phyloP scores from a whole-genome alignment of 2,329 filamentous ascomycete species.

The Colletotrichum camelliae region DNA sequence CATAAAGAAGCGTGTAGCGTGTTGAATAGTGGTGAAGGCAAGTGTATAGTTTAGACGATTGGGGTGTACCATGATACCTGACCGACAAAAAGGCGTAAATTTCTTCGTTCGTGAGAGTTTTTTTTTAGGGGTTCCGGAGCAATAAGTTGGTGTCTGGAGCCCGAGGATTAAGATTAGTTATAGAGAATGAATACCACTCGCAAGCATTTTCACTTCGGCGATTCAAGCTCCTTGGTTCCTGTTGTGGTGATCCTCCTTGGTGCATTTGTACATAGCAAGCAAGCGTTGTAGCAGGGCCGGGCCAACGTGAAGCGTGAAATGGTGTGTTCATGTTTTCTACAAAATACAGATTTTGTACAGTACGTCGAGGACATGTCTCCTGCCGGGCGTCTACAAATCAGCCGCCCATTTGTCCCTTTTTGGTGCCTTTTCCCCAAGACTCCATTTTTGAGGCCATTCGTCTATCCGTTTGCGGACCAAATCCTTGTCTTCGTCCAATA shows the following conservation, averaged over 20 bases:
- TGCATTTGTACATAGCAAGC: neutral
- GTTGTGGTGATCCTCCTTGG: neutral
- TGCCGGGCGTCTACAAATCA: neutral
- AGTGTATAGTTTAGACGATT: constrained; percentile 20
- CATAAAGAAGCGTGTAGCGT: neutral
- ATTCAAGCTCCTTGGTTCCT: neutral
- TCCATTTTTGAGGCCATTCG: neutral
- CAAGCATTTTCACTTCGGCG: neutral
- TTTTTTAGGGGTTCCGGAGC: constrained; percentile 7
- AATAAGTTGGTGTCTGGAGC: constrained; percentile 10
- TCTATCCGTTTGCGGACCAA: neutral
- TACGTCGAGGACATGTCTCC: constrained; percentile 3
- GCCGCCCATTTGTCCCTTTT: neutral
- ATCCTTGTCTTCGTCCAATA: neutral
- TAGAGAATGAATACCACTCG: constrained; percentile 21
- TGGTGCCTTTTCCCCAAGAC: neutral
- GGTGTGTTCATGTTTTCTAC: constrained; percentile 17
- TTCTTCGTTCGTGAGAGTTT: constrained; percentile 14
- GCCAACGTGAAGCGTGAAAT: neutral
- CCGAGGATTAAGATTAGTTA: constrained; percentile 5
- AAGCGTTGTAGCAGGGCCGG: neutral
- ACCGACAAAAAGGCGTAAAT: constrained; percentile 21
- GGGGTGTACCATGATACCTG: constrained; percentile 23
- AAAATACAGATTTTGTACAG: constrained; percentile 20
- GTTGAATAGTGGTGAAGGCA: neutral